Percentiles rank a stretch among this genome's conserved stretches.
Evolutionary conservation across 2,329 filamentous ascomycete genomes (phyloP).

Genomic region (Albifimbria verrucaria): DNA sequence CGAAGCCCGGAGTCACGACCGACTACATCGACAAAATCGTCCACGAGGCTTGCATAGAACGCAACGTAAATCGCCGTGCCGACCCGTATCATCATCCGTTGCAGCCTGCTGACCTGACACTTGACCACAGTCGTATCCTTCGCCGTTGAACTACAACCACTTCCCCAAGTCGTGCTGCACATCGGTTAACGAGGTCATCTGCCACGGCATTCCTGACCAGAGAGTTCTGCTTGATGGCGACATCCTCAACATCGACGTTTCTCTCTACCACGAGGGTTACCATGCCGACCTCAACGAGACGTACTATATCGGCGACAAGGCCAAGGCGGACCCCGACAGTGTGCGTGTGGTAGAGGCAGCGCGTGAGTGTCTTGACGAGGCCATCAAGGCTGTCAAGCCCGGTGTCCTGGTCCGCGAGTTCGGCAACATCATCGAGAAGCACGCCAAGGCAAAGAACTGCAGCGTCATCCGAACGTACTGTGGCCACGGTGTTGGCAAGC

Average conservation of each 20-base stretch:
- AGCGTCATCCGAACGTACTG: conserved; percentile 95
- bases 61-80: conserved; percentile 60
- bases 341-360: conserved; percentile 90
- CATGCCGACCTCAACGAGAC: conserved; percentile 98
- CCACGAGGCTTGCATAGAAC: conserved; percentile 90
- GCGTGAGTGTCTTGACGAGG: conserved; percentile 83
- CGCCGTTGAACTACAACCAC: conserved; percentile 89
- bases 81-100: neutral
- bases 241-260: conserved; percentile 95
- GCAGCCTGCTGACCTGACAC: neutral
- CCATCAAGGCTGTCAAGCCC: conserved; percentile 89
- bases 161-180: conserved; percentile 99
- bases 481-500: conserved; percentile 88
- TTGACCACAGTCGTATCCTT: conserved; percentile 75
- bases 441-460: conserved; percentile 80
- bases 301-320: conserved; percentile 92
- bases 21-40: conserved; percentile 94
- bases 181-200: conserved; percentile 95
- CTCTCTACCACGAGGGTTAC: conserved; percentile 89
- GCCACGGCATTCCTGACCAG: conserved; percentile 95
- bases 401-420: conserved; percentile 90
- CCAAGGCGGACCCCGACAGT: conserved; percentile 76
- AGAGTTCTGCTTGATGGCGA: conserved; percentile 85
- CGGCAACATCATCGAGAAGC: conserved; percentile 92
- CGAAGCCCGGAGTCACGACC: conserved; percentile 89